Evolutionary conservation across 257 asterid genomes (phyloP).

Genomic region (Anisodus acutangulus): DNA sequence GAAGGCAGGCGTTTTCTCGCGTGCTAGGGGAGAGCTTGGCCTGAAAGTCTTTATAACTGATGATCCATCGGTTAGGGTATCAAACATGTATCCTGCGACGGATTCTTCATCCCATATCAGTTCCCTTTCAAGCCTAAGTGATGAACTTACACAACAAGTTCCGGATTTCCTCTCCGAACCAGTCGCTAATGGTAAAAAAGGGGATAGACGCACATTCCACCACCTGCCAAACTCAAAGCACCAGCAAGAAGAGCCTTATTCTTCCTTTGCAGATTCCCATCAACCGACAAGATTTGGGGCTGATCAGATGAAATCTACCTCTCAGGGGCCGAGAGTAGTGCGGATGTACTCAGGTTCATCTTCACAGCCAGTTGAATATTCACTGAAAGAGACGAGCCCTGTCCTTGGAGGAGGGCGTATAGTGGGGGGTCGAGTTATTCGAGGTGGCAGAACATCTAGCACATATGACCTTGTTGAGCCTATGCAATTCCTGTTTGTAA

Average conservation of each 20-base stretch:
- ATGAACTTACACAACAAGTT: constrained; percentile 37
- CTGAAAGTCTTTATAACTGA: constrained; percentile 71
- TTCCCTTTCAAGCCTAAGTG: constrained; percentile 44
- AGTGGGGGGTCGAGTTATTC: constrained; percentile 66
- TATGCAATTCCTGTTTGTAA: constrained; percentile 87
- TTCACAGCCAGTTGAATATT: constrained; percentile 61
- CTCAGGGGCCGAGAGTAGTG: constrained; percentile 49
- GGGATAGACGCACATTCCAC: constrained; percentile 49
- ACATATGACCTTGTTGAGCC: constrained; percentile 91
- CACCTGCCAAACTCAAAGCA: constrained; percentile 56
- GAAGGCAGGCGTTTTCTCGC: constrained; percentile 65
- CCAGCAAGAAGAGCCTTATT: constrained; percentile 41
- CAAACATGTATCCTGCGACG: constrained; percentile 48
- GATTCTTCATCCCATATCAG: constrained; percentile 48
- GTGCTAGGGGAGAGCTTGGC: constrained; percentile 79
- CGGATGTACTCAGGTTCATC: constrained; percentile 53
- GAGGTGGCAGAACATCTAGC: constrained; percentile 56
- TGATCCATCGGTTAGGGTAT: constrained; percentile 61
- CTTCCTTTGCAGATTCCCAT: constrained; percentile 38
- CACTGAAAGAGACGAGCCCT: constrained; percentile 82
- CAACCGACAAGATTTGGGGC: constrained; percentile 46
- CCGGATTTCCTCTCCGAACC: constrained; percentile 37
- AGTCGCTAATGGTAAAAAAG: constrained; percentile 44
- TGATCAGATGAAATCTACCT: constrained; percentile 60
- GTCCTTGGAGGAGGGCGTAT: constrained; percentile 85